Conservation (phyloP, 2,329 filamentous ascomycete species). For the Penicillium glabrum region DNA sequence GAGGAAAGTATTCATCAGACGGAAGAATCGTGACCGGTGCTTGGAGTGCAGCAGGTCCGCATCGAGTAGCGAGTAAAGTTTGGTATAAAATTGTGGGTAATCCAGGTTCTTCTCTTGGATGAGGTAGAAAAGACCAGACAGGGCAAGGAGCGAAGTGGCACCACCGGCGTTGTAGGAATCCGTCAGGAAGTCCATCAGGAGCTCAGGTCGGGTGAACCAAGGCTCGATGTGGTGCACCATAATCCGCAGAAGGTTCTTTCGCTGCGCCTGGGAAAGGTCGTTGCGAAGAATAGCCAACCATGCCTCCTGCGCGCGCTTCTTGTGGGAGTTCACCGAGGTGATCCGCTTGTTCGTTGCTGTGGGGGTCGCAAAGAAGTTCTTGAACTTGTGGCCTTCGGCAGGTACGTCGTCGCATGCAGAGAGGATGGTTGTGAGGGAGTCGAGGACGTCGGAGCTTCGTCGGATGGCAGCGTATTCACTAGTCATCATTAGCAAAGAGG, state of each 20-base stretch:
- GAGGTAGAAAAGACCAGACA: constrained; percentile 92
- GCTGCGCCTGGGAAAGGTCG: constrained; percentile 68
- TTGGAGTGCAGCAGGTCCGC: constrained; percentile 86
- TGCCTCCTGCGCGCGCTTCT: constrained; percentile 77
- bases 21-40: constrained; percentile 90
- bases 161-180: constrained; percentile 87
- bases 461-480: constrained; percentile 37
- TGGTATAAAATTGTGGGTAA: constrained; percentile 90
- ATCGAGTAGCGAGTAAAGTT: constrained; percentile 91
- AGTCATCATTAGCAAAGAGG: constrained; percentile 5
- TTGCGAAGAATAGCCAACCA: constrained; percentile 75
- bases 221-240: constrained; percentile 79
- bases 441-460: constrained; percentile 30
- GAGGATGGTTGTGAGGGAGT: constrained; percentile 40
- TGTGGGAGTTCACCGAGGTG: constrained; percentile 67
- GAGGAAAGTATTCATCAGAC: constrained; percentile 86
- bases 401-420: constrained; percentile 67
- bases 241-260: constrained; percentile 73
- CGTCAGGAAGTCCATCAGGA: constrained; percentile 95
- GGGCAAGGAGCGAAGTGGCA: constrained; percentile 78
- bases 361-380: constrained; percentile 41
- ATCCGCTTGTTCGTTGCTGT: constrained; percentile 70
- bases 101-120: constrained; percentile 93
- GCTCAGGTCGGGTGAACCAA: constrained; percentile 84
- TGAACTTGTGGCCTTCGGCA: constrained; percentile 33